Base-by-base conservation (phyloP, 441 rosid genomes). In the Croton laevigatus region DNA sequence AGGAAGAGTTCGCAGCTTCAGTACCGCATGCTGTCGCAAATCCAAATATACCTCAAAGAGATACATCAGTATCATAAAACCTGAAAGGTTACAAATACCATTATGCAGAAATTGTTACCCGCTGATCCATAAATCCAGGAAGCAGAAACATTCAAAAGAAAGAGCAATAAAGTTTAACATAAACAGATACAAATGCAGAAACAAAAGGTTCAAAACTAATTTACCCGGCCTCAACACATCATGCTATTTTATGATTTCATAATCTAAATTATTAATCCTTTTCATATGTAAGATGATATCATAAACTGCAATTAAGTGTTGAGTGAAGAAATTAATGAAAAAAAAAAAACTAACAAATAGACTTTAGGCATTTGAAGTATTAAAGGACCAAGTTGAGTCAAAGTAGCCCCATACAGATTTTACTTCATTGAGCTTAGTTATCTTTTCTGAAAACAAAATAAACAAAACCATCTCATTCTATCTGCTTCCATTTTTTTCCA, bases 11-110 rank as follows among this genome's bases (percentile, higher is more conserved):
- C 91, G 98, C 63, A 89, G 87, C 65, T 89, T 95, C 70, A 84
- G 83, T 70, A 93, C 96, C 75, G 86, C 72, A 73, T 84, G 97
- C 84, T 92, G 97, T 65, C 97, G 86, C 75, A 91, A 59, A 82
- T 91, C 96, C 83, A 92, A 85, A 75, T 89, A 95, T 8, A 89
- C 83, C 81, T 95, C 99, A 70, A 95, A 89, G 64, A 89, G 27
- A 69, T 95, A 92, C 96, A 92, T 87, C 61, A 92, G 79, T 74
- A 92, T 76, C 97, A 95, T 92, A 81, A 92, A 90, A 77, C 98
- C 99, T 92, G 86, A 17, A 78, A 19, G 23, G 3, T 51, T 38
- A 75, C 49, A 74, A 57, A 61, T 48, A 16, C 59, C 13, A 54
- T 23, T 36, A 19, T n/a, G 2, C 13, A 68, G 14, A 59, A 51